Conservation (phyloP, 495 filamentous ascomycete species). For the Penicillium macrosclerotiorum region DNA sequence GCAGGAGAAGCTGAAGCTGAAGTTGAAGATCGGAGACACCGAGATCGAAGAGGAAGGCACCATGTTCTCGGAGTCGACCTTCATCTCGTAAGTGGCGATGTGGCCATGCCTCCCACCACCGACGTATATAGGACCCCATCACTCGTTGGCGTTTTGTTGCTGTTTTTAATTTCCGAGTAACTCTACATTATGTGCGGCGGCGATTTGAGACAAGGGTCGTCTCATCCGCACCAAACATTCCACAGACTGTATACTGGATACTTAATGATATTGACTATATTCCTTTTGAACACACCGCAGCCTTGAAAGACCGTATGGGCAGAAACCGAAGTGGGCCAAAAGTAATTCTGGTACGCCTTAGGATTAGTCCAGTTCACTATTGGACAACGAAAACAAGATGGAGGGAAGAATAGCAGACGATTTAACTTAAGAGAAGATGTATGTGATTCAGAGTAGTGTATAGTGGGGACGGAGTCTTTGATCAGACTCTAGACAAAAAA, state of each 20-base stretch:
- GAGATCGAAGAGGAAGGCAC: conserved; percentile 73
- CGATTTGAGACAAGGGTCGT: conserved; percentile 8
- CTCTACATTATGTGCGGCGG: conserved; percentile 24
- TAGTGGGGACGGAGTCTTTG: neutral
- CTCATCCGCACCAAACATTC: conserved; percentile 27
- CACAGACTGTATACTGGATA: conserved; percentile 37
- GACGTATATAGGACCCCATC: conserved; percentile 38
- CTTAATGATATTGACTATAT: conserved; percentile 37
- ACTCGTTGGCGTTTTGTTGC: conserved; percentile 18
- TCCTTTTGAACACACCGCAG: too few relatives aligned
- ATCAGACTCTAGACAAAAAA: neutral
- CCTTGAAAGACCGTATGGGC: too few relatives aligned
- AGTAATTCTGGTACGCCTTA: too few relatives aligned
- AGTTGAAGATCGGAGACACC: conserved; percentile 77
- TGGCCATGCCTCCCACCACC: conserved; percentile 1
- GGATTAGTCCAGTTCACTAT: too few relatives aligned
- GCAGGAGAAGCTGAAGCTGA: conserved; percentile 61
- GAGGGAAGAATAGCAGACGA: too few relatives aligned
- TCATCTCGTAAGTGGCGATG: conserved; percentile 64
- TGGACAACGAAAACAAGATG: too few relatives aligned
- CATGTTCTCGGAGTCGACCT: conserved; percentile 84
- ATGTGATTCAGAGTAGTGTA: conserved; percentile 11
- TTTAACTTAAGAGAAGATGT: too few relatives aligned
- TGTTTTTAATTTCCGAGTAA: conserved; percentile 19
- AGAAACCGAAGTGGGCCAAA: too few relatives aligned